Conservation (phyloP, 2,329 filamentous ascomycete species). For the Colletotrichum sp. region DNA sequence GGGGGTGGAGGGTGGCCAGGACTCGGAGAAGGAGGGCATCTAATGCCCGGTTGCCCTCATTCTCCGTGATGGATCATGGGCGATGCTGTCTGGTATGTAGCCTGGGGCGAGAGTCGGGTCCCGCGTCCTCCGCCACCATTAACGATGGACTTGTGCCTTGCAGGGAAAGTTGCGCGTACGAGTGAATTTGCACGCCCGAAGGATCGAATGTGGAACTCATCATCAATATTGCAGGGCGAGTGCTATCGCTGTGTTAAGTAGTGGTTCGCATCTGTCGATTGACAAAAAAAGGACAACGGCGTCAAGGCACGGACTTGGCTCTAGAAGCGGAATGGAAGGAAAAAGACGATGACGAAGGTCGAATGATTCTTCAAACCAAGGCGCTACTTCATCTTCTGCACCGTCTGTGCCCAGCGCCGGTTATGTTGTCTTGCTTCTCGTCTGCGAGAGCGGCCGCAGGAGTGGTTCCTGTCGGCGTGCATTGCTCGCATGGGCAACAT, state of each 20-base stretch:
- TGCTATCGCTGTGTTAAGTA: background rate
- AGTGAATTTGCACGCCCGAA: background rate
- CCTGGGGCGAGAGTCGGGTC: background rate
- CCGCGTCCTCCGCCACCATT: background rate
- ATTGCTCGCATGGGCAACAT: background rate
- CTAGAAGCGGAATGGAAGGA: background rate
- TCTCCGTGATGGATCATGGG: background rate
- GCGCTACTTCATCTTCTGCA: background rate
- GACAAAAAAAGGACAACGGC: background rate
- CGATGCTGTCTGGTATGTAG: background rate
- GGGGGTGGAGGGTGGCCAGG: background rate
- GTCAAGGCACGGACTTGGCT: background rate
- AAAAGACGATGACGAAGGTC: background rate
- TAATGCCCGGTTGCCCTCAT: background rate
- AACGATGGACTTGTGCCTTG: background rate
- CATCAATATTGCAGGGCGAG: background rate
- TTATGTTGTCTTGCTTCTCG: background rate
- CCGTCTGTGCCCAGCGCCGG: background rate
- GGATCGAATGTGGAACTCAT: background rate
- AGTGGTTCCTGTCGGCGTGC: background rate
- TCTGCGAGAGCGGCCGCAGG: background rate
- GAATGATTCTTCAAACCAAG: background rate
- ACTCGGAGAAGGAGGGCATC: background rate
- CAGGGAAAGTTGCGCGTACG: background rate
- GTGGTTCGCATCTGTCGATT: background rate